Evolutionary conservation across 108 stramenopile species (phyloP), one percentile per base, ranked within the genome.

Genomic region (Pseudonitzschia multiseries): DNA sequence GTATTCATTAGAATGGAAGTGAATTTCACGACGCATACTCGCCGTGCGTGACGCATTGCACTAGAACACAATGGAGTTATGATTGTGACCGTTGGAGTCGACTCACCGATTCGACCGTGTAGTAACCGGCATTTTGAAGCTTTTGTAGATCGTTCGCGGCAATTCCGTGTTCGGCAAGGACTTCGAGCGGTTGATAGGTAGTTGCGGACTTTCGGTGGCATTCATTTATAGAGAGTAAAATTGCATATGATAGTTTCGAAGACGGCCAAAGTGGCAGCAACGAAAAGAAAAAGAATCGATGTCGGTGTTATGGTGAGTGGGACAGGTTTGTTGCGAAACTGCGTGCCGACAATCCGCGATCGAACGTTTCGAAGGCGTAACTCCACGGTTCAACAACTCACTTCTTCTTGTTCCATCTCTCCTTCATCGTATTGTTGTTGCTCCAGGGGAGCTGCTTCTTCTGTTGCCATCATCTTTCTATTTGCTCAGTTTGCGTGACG

Each of bases 121-220:
- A 88, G 75, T 91, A 98, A 26, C 99, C 99, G 0, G 96, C 98
- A 66, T 93, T 95, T 71, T 90, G 89, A 28, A 99, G 85, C 51
- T 99, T 99, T 72, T 93, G 90, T 43, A 99, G 89, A 82, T 99
- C 99, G 57, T 91, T 92, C 59, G 89, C 83, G 51, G 94, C 95
- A 61, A 99, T 91, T 17, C 99, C 99, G 60, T 99, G 98, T 56
- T 97, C 89, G 82, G 93, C 88, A 22, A 99, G 90, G 22, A 78
- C 62, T 17, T 95, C 92, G 20, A 95, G 66, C 42, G 86, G 81
- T 79, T 87, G 89, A 69, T 84, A 95, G 66, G 32, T 29, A 33
- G 32, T 33, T 18, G 32, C 0, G 17, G 61, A 62, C 61, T 33
- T 18, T 28, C 36, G 36, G 36, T 36, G 36, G 4, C 36, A 36